A percentile compares a stretch with the other conserved stretches of the same genome.
Conservation (phyloP, 345 rosid species). For the Aquilaria malaccensis region DNA sequence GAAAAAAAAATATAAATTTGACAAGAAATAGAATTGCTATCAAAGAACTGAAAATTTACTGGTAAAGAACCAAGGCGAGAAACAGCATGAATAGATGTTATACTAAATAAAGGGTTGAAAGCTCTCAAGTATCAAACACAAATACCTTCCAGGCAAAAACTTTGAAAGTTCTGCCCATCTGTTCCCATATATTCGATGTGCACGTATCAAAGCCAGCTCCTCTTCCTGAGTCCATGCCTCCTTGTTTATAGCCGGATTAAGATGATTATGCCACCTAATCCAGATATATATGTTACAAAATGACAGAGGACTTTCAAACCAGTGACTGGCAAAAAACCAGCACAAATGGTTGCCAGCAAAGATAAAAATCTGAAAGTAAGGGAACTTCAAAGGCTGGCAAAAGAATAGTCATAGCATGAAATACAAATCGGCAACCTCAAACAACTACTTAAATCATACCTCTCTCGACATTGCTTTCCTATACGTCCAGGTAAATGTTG, state of each 20-base stretch:
- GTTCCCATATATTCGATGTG: slow-evolving; percentile 96
- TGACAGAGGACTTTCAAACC: not conserved
- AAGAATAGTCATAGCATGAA: not conserved
- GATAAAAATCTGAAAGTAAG: not conserved
- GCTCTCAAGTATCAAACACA: slow-evolving; percentile 9
- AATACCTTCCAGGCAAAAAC: slow-evolving; percentile 97
- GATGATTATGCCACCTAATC: slow-evolving; percentile 98
- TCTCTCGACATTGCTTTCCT: slow-evolving; percentile 97
- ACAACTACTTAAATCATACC: slow-evolving; percentile 32
- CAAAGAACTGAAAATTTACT: not conserved
- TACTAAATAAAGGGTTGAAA: not conserved
- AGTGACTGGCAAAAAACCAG: not conserved
- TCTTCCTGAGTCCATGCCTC: slow-evolving; percentile 99
- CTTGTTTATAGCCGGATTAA: slow-evolving; percentile 90
- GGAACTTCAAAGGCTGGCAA: not conserved
- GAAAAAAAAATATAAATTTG: not conserved
- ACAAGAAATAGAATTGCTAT: not conserved
- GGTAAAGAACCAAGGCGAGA: too few relatives aligned
- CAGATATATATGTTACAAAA: slow-evolving; percentile 5
- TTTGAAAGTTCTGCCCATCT: slow-evolving; percentile 98
- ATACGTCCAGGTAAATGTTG: slow-evolving; percentile 95
- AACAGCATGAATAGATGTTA: not conserved
- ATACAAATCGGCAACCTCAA: not conserved
- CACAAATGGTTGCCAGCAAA: not conserved
- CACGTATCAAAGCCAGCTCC: slow-evolving; percentile 91